Evolutionary conservation across 257 asterid genomes (phyloP), one percentile per base, ranked within the genome.

Genomic region (Salvia miltiorrhiza): DNA sequence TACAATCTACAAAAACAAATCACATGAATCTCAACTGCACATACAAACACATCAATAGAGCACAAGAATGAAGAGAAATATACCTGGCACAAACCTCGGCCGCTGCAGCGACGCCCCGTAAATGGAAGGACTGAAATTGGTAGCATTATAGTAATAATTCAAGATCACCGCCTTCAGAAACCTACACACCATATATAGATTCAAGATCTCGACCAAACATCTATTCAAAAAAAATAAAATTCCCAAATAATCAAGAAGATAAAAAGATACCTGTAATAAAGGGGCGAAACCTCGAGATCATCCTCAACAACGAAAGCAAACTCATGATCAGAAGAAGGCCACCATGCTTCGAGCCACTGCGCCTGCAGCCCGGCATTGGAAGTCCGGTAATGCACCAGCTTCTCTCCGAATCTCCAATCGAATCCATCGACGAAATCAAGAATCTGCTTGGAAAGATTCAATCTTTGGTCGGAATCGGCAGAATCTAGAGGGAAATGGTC

Each of bases 281-380:
- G 79, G 56, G 95, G 96, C 44, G 99, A 90, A 74, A 93, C 79
- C 80, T 90, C 90, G 52, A 90, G 87, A 91, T 93, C 99, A 80
- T 93, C 99, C 79, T 93, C 99, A 50, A 90, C 99, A 67, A 93
- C 92, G 71, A 93, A 93, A 19, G 82, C 78, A 47, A 78, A 78
- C 66, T 78, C 82, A 16, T 78, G 76, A 73, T 78, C 82, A 11
- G 78, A 78, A 49, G 73, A 5, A 54, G 82, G 82, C 82, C 82
- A 77, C 82, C 78, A 77, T 1, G 78, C 75, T 71, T 77, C 82
- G 9, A 77, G 78, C 82, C 82, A 77, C 73, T 78, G 82, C 11
- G 76, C 78, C 73, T 78, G 82, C 49, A 78, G 76, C 19, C 82
- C 82, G 14, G 76, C 82, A 63, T 78, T 78, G 2, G 82, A 73